Base-by-base conservation (phyloP, 2,329 filamentous ascomycete genomes). In the Fusarium dlaminii region DNA sequence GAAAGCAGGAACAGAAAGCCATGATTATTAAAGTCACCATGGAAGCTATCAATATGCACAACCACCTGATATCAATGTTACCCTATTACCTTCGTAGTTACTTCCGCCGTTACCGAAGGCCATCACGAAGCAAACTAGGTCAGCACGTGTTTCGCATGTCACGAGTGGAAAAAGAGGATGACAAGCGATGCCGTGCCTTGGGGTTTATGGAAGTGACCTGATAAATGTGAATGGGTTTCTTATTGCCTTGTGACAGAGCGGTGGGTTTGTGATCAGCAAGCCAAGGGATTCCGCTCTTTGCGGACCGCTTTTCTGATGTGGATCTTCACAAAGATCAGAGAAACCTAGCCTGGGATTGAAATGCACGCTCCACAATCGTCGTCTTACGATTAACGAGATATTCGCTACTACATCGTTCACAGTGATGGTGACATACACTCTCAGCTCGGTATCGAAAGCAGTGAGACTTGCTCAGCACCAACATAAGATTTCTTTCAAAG, bases 341-440 rank as follows among this genome's bases (percentile, higher is more conserved):
- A 17, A 18, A n/a, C 51, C n/a, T 37, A 8, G 20, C 14, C 6
- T 9, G 27, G 27, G 14, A 54, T 54, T 24, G 8, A 22, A 13
- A 17, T 17, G 18, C 8, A 27, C 2, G n/a, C 8, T 15, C 8
- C 51, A 24, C 24, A 13, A 12, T 10, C 22, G 10, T 17, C 22
- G 8, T 20, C n/a, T n/a, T 22, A 6, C 34, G 20, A 29, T 54
- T 54, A 4, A 18, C 20, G 34, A 54, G 34, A n/a, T 9, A n/a
- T 9, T 18, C 11, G 13, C 5, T 15, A 29, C 6, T 8, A 6
- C 13, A 1, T 14, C 15, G 14, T n/a, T 39, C 12, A 13, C 1
- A 17, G 8, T 20, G 9, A 29, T 29, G 6, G 14, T 29, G 5
- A 22, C 13, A 22, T 46, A 13, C 11, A 20, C 24, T 20, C 24